Evolutionary conservation across 148 eudicot genomes (phyloP), one percentile per base, ranked within the genome.

Genomic region (Rhododendron ferrugineum): DNA sequence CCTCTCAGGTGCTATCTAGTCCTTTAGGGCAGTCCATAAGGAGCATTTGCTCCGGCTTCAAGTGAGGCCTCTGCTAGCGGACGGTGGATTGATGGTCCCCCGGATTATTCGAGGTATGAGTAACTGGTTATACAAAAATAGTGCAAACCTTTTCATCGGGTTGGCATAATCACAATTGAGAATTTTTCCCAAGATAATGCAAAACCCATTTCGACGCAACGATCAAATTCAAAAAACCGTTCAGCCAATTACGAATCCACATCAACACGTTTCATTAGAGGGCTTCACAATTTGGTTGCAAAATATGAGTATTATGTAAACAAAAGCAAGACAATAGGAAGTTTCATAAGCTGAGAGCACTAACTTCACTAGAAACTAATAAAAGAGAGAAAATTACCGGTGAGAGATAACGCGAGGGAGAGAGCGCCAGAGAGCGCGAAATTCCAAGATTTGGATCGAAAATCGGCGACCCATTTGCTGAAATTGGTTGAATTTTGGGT

Each of bases 351-450:
- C 70, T 26, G 47, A 44, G 40, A 81, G 2, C 72, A 64, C 1
- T 62, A 62, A 14, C 34, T 13, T 32, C 44, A 30, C 28, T 16
- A 34, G 60, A 16, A 54, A 54, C 60, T 5, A 50, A 52, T 52
- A 52, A 13, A 52, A 14, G 56, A 62, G 16, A 78, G 72, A 22
- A 2, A 81, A 58, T 54, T 37, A 92, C 97, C 97, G 66, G 92
- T 82, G 83, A 91, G 86, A 80, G 96, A 90, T 30, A 95, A 60
- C 3, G 96, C 86, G 54, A 95, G 88, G 83, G 97, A 89, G 5
- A 95, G 92, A 85, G 95, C 80, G 36, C 90, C 87, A 18, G 98
- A 93, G 74, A 95, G 94, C 64, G 93, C 92, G 54, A 92, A 76
- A 85, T 89, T 95, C 75, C 90, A 46, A 5, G 94, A 91, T 40